phyloP scores from a whole-genome alignment of 495 filamentous ascomycete species.

The Hypoxylon fuscum region DNA sequence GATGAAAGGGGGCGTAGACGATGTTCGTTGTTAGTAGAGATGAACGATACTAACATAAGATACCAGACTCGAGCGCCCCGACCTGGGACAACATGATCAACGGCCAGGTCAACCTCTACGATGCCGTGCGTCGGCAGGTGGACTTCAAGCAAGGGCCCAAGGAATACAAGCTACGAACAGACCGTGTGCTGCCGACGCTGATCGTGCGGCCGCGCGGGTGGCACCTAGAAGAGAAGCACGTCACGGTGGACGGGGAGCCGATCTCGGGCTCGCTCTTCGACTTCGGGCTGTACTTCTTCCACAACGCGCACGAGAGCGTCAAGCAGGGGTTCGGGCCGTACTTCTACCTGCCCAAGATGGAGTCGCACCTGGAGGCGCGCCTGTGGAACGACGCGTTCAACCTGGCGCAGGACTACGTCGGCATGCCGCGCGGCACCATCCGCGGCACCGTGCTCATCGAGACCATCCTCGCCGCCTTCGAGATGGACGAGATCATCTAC shows the following conservation, averaged over 20 bases:
- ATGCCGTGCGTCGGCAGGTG: conserved; percentile 91
- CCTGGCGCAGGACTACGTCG: conserved; percentile 90
- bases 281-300: conserved; percentile 99
- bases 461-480: conserved; percentile 98
- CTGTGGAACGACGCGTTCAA: conserved; percentile 99
- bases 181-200: conserved; percentile 78
- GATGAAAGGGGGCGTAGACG: neutral
- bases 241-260: conserved; percentile 93
- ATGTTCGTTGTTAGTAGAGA: too few relatives aligned
- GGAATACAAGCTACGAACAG: conserved; percentile 96
- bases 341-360: conserved; percentile 99
- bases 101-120: conserved; percentile 97
- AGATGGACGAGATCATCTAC: conserved; percentile 99
- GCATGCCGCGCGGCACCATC: conserved; percentile 90
- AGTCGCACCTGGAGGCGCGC: conserved; percentile 94
- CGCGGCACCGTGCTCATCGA: conserved; percentile 97
- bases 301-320: conserved; percentile 93
- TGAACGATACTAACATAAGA: conserved; percentile 17
- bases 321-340: conserved; percentile 88
- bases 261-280: conserved; percentile 95
- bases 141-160: conserved; percentile 97
- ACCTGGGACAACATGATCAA: conserved; percentile 99
- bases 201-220: conserved; percentile 90
- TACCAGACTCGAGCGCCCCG: conserved; percentile 88
- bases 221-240: conserved; percentile 98